Percentiles rank a stretch among this genome's conserved stretches.
phyloP scores from a whole-genome alignment of 371 early-diverging fungal species.

The Syncephalastrum contaminatum region DNA sequence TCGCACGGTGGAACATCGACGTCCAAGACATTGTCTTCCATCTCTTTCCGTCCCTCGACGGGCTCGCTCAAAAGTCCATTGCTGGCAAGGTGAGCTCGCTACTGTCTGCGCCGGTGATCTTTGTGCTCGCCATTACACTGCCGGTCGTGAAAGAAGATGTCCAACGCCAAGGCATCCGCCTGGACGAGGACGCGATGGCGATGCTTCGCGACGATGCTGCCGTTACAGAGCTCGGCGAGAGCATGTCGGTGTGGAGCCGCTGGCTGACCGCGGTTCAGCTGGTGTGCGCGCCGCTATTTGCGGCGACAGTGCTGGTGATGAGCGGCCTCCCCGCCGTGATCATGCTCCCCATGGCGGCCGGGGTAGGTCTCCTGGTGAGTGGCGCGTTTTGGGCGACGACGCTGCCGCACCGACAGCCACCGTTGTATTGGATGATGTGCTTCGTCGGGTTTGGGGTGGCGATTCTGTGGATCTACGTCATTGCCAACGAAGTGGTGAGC shows the following conservation, averaged over 20 bases:
- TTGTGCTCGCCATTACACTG: conserved; percentile 53
- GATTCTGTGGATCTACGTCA: conserved; percentile 76
- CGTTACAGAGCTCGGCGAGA: conserved; percentile 12
- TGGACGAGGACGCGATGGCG: conserved; percentile 29
- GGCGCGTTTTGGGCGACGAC: conserved; percentile 33
- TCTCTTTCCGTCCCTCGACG: conserved; percentile 57
- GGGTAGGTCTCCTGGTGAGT: conserved; percentile 19
- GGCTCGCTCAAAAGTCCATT: conserved; percentile 50
- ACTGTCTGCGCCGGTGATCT: conserved; percentile 53
- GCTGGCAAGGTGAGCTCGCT: conserved; percentile 54
- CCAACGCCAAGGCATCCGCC: conserved; percentile 6
- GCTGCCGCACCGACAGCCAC: conserved; percentile 22
- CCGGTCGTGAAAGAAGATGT: conserved; percentile 56
- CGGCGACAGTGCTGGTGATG: conserved; percentile 30
- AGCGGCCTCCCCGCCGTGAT: conserved; percentile 19
- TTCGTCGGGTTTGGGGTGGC: conserved; percentile 72
- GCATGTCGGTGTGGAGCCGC: conserved; percentile 30
- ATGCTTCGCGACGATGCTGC: conserved; percentile 28
- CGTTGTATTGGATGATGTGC: conserved; percentile 51
- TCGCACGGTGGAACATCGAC: not conserved
- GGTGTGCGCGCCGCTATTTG: conserved; percentile 36
- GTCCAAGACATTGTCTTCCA: conserved; percentile 14
- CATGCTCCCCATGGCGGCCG: conserved; percentile 24
- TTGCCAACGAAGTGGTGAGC: conserved; percentile 85
- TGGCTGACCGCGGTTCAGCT: conserved; percentile 51